Conservation (phyloP, 148 eudicot genomes). For the Rhododendron williamsianum region DNA sequence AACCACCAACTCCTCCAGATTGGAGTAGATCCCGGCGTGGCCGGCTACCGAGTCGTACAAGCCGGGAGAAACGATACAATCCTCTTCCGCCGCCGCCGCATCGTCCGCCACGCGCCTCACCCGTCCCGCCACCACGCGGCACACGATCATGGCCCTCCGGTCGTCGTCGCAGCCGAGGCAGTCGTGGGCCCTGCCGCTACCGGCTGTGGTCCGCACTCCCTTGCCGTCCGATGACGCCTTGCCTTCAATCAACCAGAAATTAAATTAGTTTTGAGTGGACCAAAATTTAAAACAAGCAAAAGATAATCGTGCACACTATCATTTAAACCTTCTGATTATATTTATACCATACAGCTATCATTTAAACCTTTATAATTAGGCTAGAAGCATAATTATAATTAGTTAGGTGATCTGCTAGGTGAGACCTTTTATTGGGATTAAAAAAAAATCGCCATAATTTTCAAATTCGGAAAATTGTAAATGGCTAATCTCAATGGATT, state of each 20-base stretch:
- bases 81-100: constrained; percentile 31
- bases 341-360: not conserved
- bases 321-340: too few relatives aligned
- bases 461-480: too few relatives aligned
- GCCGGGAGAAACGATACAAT: constrained; percentile 19
- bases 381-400: too few relatives aligned
- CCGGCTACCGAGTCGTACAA: constrained; percentile 75
- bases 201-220: constrained; percentile 77
- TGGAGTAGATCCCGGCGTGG: constrained; percentile 56
- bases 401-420: too few relatives aligned
- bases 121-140: constrained; percentile 90
- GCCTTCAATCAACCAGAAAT: not conserved
- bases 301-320: too few relatives aligned
- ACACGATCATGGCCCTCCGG: constrained; percentile 83
- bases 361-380: not conserved
- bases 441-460: too few relatives aligned
- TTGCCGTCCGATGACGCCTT: constrained; percentile 21
- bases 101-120: constrained; percentile 48
- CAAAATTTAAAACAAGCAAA: too few relatives aligned
- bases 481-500: not conserved
- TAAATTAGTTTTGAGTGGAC: not conserved
- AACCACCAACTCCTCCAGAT: constrained; percentile 68
- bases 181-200: constrained; percentile 92
- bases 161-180: constrained; percentile 30
- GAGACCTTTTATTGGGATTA: too few relatives aligned